Evolutionary conservation across 2,329 filamentous ascomycete species (phyloP).

Genomic region (Ophiocordyceps camponoti-rufipedis): DNA sequence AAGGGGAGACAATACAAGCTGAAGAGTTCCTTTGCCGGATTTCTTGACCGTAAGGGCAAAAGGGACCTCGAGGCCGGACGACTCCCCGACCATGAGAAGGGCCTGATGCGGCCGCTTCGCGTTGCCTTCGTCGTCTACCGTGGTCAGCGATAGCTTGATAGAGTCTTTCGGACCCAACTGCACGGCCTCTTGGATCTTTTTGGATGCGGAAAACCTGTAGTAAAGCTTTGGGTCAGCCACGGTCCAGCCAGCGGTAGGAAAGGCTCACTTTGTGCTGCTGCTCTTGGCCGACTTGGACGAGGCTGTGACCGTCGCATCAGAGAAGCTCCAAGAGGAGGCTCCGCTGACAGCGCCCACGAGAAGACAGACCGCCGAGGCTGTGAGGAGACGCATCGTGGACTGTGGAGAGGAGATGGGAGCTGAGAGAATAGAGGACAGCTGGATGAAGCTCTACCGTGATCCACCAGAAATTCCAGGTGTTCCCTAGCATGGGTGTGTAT

Average conservation of each 20-base stretch:
- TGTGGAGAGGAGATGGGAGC: constrained; percentile 3
- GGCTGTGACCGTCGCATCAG: constrained; percentile 52
- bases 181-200: constrained; percentile 44
- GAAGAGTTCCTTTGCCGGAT: constrained; percentile 67
- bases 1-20: constrained; percentile 47
- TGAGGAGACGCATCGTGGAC: constrained; percentile 18
- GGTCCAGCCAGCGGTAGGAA: not conserved
- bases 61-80: constrained; percentile 66
- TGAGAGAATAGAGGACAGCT: constrained; percentile 4
- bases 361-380: constrained; percentile 22
- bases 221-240: constrained; percentile 1
- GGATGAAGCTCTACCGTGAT: constrained; percentile 4
- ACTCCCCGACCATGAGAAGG: constrained; percentile 69
- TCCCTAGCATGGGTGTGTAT: too few species aligned
- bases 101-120: constrained; percentile 83
- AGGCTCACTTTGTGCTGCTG: constrained; percentile 46
- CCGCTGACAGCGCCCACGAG: constrained; percentile 32
- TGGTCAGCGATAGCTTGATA: constrained; percentile 66
- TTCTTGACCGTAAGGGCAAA: constrained; percentile 75
- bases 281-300: constrained; percentile 44
- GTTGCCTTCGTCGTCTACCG: constrained; percentile 53
- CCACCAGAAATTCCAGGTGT: not conserved
- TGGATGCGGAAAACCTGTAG: constrained; percentile 37
- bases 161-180: constrained; percentile 49
- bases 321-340: constrained; percentile 51